These are phyloP conservation scores for Thinopyrum elongatum DNA, from an alignment of 176 grass and related monocot genomes.

Conservation along the genomic window DNA sequence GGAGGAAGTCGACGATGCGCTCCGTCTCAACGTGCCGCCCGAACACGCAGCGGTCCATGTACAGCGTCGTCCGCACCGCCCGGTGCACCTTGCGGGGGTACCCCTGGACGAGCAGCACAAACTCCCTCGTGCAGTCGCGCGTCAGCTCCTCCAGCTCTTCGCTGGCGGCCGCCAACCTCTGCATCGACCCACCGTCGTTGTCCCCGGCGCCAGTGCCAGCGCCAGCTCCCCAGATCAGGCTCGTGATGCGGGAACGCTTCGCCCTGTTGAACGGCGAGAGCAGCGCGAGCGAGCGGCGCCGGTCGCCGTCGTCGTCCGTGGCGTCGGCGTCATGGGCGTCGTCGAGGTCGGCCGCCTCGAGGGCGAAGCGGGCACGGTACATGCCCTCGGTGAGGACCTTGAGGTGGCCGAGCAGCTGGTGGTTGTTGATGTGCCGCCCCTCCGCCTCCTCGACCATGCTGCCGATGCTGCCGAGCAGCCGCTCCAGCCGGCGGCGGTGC, in stretches of 20 bases:
- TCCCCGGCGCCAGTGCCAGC: too few relatives aligned
- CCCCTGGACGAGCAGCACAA: slow-evolving; percentile 32
- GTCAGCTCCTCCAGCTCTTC: background rate
- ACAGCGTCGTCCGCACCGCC: slow-evolving; percentile 28
- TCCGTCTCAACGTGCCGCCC: slow-evolving; percentile 37
- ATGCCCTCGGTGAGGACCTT: slow-evolving; percentile 31
- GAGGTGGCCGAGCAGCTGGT: slow-evolving; percentile 36
- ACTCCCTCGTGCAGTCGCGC: too few relatives aligned
- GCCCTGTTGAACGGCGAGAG: slow-evolving; percentile 8
- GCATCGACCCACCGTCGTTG: too few relatives aligned
- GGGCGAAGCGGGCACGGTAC: slow-evolving; percentile 45
- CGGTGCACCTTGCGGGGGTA: slow-evolving; percentile 24
- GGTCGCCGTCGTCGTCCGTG: background rate
- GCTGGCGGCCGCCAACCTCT: background rate
- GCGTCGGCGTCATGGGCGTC: background rate
- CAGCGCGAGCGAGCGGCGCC: background rate
- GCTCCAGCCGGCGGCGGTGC: slow-evolving; percentile 28
- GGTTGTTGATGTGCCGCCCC: slow-evolving; percentile 43
- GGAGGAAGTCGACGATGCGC: slow-evolving; percentile 32
- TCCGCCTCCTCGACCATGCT: slow-evolving; percentile 44
- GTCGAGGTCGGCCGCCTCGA: slow-evolving; percentile 21
- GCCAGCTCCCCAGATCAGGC: background rate
- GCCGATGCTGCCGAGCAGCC: slow-evolving; percentile 18
- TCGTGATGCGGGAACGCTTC: slow-evolving; percentile 23
- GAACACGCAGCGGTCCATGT: slow-evolving; percentile 47